These are phyloP conservation scores for Entomortierella chlamydospora DNA, from an alignment of 192 early-diverging fungal species.

Conservation along the genomic window DNA sequence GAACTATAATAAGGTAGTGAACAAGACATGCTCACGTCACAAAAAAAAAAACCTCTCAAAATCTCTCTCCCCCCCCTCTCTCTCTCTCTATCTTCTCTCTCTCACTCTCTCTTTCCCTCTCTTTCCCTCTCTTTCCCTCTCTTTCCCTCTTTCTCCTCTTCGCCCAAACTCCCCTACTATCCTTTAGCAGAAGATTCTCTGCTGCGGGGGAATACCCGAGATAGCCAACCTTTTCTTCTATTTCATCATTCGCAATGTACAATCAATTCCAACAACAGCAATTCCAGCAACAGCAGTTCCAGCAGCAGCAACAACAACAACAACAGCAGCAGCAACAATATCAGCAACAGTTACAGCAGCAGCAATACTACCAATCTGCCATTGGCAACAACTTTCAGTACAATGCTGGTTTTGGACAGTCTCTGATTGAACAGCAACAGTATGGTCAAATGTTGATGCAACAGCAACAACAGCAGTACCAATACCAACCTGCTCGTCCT, in stretches of 20 bases:
- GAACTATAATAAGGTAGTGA: too few species aligned
- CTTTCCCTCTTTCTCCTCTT: background rate
- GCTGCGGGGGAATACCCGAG: too few species aligned
- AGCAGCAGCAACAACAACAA: constrained; percentile 19
- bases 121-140: background rate
- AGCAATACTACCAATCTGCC: constrained; percentile 39
- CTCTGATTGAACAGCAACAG: constrained; percentile 40
- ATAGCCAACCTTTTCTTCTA: too few species aligned
- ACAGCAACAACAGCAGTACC: constrained; percentile 47
- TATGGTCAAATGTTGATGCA: constrained; percentile 39
- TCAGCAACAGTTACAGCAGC: constrained; percentile 37
- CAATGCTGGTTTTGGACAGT: constrained; percentile 43
- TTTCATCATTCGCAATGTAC: constrained; percentile 22
- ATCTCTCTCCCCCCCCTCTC: too few species aligned
- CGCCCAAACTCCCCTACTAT: too few species aligned
- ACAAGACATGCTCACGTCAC: too few species aligned
- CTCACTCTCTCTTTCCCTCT: background rate
- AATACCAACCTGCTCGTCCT: constrained; percentile 50
- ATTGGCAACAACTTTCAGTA: constrained; percentile 46
- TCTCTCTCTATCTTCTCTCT: background rate
- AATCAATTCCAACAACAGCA: constrained; percentile 19
- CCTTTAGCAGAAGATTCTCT: too few species aligned
- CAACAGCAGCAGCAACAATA: constrained; percentile 36
- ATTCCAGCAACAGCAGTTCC: constrained; percentile 18
- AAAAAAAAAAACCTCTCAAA: too few species aligned